phyloP scores from a whole-genome alignment of 1,139 yeast genomes.

The Wickerhamomyces sp. region DNA sequence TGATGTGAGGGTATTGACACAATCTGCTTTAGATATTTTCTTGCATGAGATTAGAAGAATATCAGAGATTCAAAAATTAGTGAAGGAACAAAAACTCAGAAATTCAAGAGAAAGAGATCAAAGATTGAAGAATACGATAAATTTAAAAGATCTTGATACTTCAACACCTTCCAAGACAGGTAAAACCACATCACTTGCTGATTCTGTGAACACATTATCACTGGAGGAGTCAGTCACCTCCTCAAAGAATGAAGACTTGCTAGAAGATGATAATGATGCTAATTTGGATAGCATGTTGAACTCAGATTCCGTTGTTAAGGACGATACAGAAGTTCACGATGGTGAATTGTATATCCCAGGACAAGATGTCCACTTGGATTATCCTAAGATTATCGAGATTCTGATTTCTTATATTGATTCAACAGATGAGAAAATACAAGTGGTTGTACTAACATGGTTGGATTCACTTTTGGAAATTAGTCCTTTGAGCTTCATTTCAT shows the following conservation, averaged over 20 bases:
- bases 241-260: neutral
- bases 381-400: constrained; percentile 74
- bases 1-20: constrained; percentile 86
- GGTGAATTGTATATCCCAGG: constrained; percentile 73
- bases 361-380: constrained; percentile 81
- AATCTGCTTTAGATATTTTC: constrained; percentile 67
- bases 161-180: constrained; percentile 14
- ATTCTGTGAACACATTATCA: neutral
- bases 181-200: neutral
- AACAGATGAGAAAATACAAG: constrained; percentile 70
- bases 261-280: neutral
- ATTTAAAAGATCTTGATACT: constrained; percentile 14
- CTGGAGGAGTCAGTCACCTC: neutral
- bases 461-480: constrained; percentile 68
- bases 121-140: constrained; percentile 9
- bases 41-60: constrained; percentile 77
- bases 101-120: constrained; percentile 7
- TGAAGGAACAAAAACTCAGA: constrained; percentile 15
- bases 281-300: neutral
- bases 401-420: constrained; percentile 68
- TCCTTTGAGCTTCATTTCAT: constrained; percentile 69
- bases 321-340: constrained; percentile 21
- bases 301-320: constrained; percentile 6
- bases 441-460: constrained; percentile 81
- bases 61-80: constrained; percentile 51